A percentile compares a stretch with the other conserved stretches of the same genome.
Conservation (phyloP, 78 protist genomes). For the Anaeramoeba ignava region DNA sequence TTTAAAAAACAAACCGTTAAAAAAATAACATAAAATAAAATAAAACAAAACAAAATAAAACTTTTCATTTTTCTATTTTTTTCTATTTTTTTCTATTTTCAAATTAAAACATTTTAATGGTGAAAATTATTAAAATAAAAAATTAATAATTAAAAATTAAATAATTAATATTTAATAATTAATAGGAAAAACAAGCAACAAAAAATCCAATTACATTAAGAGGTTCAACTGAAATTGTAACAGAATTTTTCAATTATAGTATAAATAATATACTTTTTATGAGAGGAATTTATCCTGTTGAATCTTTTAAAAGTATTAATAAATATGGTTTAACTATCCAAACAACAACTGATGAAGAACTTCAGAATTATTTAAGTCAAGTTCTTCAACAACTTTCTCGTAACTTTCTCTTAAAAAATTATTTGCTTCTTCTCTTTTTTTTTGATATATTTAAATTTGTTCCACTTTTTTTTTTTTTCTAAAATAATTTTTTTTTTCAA, state of each 20-base stretch:
- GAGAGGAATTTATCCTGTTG: conserved; percentile 95
- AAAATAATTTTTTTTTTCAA: neutral
- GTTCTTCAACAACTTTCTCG: conserved; percentile 65
- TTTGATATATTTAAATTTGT: neutral
- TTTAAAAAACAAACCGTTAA: too few species aligned
- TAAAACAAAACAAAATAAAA: too few species aligned
- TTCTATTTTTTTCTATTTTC: too few species aligned
- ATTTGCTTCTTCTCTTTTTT: neutral
- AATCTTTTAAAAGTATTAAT: conserved; percentile 55
- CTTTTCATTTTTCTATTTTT: too few species aligned
- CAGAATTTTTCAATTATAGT: conserved; percentile 77
- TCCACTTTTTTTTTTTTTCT: neutral
- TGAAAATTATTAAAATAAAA: too few species aligned
- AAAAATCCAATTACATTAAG: conserved; percentile 58
- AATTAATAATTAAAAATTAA: too few species aligned
- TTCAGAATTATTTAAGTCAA: conserved; percentile 57
- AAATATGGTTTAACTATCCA: conserved; percentile 76
- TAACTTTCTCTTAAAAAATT: neutral
- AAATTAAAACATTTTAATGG: too few species aligned
- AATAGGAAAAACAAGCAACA: too few species aligned
- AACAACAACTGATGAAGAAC: conserved; percentile 66
- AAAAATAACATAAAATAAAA: too few species aligned
- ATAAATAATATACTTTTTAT: conserved; percentile 18
- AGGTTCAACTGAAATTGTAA: conserved; percentile 86
- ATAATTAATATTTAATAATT: too few species aligned